Evolutionary conservation across 2,329 filamentous ascomycete species (phyloP), one percentile per base, ranked within the genome.

Genomic region (Clonostachys chloroleuca): DNA sequence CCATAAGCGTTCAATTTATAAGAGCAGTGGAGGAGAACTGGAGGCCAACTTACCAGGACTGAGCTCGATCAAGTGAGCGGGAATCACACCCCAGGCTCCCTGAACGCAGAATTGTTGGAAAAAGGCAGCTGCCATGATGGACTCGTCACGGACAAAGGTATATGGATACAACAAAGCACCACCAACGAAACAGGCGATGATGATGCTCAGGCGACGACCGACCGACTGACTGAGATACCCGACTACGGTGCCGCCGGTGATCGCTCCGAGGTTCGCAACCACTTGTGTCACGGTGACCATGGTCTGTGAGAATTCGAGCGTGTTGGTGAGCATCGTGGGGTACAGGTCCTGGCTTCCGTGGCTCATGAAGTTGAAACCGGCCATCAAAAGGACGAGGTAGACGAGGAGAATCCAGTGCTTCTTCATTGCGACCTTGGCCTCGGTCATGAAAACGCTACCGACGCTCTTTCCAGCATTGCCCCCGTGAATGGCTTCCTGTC

Each of bases 301-400:
- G 60, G 81, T 70, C 42, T 73, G 56, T 41, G 61, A 62, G 57
- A 81, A 80, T 14, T 59, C 62, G 52, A 76, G 79, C 60, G 83
- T 77, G 54, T 77, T 80, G 52, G 69, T 62, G 20, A 84, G 61
- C 75, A 84, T 75, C 17, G 78, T 82, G 3, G 80, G 80, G 54
- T 83, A 83, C 30, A 84, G 60, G 55, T 82, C 79, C 62, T 87
- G 65, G 18, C 81, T 86, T 46, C 87, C 87, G 60, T 92, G 88
- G 16, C 84, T 33, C 87, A 94, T 90, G 61, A 94, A 95, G 68
- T 95, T 95, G 73, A 95, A 94, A 5, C 89, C 89, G 2, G 89
- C 86, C 89, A 95, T 95, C 37, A 95, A 73, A 17, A 95, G 72
- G 7, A 95, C 88, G 48, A 95, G 74, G 67, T 96, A 96, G 35